A percentile compares a stretch with the other conserved stretches of the same genome.
phyloP scores from a whole-genome alignment of 225 moss, liverwort and hornwort species.

The Anthoceros angustus region DNA sequence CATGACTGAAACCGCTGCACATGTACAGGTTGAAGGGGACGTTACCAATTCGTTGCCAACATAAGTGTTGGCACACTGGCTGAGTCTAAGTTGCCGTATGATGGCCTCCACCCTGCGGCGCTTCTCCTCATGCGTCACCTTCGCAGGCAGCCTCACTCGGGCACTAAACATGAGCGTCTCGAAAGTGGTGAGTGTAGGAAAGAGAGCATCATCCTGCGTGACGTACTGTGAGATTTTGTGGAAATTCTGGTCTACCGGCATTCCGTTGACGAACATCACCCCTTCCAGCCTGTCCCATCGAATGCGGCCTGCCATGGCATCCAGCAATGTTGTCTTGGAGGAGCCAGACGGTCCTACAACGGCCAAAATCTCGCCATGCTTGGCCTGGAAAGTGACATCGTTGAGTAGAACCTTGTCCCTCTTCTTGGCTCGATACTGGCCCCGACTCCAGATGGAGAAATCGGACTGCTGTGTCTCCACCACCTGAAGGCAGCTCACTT shows the following conservation, averaged over 20 bases:
- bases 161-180: constrained; percentile 4
- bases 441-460: neutral
- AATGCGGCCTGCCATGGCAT: neutral
- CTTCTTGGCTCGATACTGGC: neutral
- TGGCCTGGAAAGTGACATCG: neutral
- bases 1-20: neutral
- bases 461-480: neutral
- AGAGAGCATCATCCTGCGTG: constrained; percentile 1
- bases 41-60: neutral
- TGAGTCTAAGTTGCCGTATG: neutral
- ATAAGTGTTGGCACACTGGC: neutral
- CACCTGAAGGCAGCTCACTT: neutral
- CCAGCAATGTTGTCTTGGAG: constrained; percentile 5
- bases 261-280: neutral
- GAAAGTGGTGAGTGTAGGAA: neutral
- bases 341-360: neutral
- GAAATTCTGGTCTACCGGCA: neutral
- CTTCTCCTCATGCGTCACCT: neutral
- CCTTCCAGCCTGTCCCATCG: constrained; percentile 3
- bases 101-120: neutral
- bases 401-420: neutral
- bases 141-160: neutral
- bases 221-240: constrained; percentile 1
- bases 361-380: neutral
- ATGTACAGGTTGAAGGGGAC: neutral